A percentile compares a stretch with the other conserved stretches of the same genome.
Evolutionary conservation across 257 asterid species (phyloP).

Genomic region (Handroanthus guayacan): DNA sequence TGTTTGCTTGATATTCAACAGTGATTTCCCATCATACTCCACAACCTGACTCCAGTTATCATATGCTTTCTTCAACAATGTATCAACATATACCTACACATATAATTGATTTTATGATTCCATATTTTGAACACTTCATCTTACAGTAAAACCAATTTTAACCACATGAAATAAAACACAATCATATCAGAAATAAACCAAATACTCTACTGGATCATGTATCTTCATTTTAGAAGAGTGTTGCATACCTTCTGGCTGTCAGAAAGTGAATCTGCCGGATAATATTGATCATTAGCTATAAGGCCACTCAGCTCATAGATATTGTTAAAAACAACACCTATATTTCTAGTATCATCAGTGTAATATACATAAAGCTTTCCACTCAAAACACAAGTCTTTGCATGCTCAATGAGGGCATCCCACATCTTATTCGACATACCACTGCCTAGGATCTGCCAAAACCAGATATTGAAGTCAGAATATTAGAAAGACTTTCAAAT

Average conservation of each 20-base stretch:
- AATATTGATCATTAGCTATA: constrained; percentile 79
- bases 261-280: constrained; percentile 84
- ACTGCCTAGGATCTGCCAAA: constrained; percentile 87
- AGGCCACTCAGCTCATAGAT: constrained; percentile 93
- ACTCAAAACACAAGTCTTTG: constrained; percentile 91
- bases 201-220: constrained; percentile 1
- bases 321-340: constrained; percentile 88
- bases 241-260: constrained; percentile 87
- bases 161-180: neutral
- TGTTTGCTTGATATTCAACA: constrained; percentile 68
- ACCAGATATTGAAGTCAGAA: constrained; percentile 35
- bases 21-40: constrained; percentile 93
- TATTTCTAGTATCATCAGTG: constrained; percentile 75
- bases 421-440: constrained; percentile 99
- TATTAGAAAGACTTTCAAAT: constrained; percentile 22
- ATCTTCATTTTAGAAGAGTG: constrained; percentile 26
- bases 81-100: constrained; percentile 79
- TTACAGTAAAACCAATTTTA: neutral
- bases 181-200: constrained; percentile 14
- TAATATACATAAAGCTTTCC: constrained; percentile 92
- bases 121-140: neutral
- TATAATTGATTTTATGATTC: constrained; percentile 2
- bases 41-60: constrained; percentile 91
- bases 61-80: constrained; percentile 90
- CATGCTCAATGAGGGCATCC: constrained; percentile 94